These are phyloP conservation scores for Neurospora sp. DNA, from an alignment of 495 filamentous ascomycete species.

Conservation along the genomic window DNA sequence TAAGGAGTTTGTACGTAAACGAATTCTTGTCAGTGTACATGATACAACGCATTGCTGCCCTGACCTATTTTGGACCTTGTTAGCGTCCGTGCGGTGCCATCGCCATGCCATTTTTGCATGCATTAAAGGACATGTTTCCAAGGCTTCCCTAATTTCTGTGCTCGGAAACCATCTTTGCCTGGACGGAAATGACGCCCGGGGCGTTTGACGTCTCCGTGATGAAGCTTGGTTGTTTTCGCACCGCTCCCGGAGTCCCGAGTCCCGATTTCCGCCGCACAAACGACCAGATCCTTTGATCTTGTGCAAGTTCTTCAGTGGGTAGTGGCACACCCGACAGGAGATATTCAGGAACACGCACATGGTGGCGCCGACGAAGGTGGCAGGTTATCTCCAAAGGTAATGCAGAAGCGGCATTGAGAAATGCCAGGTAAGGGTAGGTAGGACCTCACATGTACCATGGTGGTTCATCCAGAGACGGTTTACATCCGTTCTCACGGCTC, in stretches of 20 bases:
- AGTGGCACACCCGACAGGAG: neutral
- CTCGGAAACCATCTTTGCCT: neutral
- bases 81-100: neutral
- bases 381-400: conserved; percentile 9
- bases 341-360: conserved; percentile 18
- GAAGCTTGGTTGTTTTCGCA: neutral
- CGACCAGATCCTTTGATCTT: neutral
- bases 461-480: too few species aligned
- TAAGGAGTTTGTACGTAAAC: neutral
- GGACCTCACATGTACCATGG: neutral
- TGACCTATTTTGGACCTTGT: neutral
- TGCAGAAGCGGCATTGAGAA: conserved; percentile 17
- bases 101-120: neutral
- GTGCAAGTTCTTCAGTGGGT: neutral
- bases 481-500: neutral
- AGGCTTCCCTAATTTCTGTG: neutral
- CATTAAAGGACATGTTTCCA: neutral
- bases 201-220: neutral
- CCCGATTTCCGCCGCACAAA: neutral
- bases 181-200: neutral
- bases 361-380: neutral
- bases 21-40: too few species aligned
- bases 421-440: neutral
- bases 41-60: neutral
- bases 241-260: neutral